A percentile compares a stretch with the other conserved stretches of the same genome.
These are phyloP conservation scores for Corylus avellana DNA, from an alignment of 306 rosid species.

Conservation along the genomic window DNA sequence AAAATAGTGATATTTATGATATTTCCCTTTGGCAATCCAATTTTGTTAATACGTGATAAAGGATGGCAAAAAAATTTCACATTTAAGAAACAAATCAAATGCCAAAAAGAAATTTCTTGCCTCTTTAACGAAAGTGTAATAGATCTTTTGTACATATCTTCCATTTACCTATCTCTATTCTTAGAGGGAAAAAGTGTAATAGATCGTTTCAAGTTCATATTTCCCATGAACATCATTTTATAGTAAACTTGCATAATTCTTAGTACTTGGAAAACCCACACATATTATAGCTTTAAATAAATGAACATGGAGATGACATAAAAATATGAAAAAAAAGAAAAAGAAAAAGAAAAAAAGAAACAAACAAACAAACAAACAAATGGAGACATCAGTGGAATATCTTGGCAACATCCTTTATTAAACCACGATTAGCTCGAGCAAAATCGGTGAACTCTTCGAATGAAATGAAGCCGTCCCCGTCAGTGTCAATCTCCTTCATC, in stretches of 20 bases:
- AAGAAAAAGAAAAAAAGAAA: no score
- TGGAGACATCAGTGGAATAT: slow-evolving; percentile 19
- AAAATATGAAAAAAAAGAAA: no score
- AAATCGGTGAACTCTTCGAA: slow-evolving; percentile 56
- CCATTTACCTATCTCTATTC: slow-evolving; percentile 35
- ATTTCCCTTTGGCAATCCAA: no score
- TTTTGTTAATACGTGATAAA: no score
- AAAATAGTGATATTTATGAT: no score
- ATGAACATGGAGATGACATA: no score
- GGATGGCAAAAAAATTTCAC: no score
- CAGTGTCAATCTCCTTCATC: slow-evolving; percentile 66
- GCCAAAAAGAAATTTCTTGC: no score
- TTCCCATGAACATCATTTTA: neutral
- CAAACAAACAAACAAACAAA: no score
- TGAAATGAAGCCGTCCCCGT: slow-evolving; percentile 73
- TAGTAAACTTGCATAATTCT: neutral
- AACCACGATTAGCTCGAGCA: slow-evolving; percentile 18
- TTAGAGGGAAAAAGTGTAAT: slow-evolving; percentile 40
- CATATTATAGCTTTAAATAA: no score
- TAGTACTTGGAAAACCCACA: neutral
- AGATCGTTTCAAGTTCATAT: slow-evolving; percentile 28
- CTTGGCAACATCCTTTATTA: slow-evolving; percentile 23
- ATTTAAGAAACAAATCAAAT: no score
- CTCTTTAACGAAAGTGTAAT: no score
- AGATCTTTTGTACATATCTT: slow-evolving; percentile 42